Percentiles rank a stretch among this genome's conserved stretches.
Conservation (phyloP, 108 stramenopile genomes). For the Cylindrotheca fusiformis region DNA sequence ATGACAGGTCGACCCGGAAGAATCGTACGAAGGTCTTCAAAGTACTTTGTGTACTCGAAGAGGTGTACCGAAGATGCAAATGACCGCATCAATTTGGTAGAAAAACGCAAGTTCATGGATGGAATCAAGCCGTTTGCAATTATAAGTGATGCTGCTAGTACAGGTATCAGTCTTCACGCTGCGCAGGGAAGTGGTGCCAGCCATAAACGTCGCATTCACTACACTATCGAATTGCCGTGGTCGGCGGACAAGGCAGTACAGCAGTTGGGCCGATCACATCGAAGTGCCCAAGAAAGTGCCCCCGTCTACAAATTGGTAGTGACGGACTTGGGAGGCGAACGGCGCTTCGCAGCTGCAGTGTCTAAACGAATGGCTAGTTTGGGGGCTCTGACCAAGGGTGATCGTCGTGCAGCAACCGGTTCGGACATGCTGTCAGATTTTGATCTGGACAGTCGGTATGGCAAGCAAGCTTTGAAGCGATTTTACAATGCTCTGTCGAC, state of each 20-base stretch:
- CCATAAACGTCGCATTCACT: constrained; percentile 66
- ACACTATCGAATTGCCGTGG: constrained; percentile 89
- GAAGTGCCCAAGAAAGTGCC: constrained; percentile 59
- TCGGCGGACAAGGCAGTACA: constrained; percentile 87
- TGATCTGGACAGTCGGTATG: constrained; percentile 50
- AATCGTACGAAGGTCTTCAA: constrained; percentile 34
- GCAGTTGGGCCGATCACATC: constrained; percentile 84
- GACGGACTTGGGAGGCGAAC: constrained; percentile 74
- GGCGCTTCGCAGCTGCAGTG: constrained; percentile 77
- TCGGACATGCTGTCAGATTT: constrained; percentile 38
- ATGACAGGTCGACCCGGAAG: constrained; percentile 80
- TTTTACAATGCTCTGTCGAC: constrained; percentile 20
- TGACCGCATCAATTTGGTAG: constrained; percentile 67
- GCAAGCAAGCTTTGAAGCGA: constrained; percentile 35
- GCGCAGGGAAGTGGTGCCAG: constrained; percentile 26
- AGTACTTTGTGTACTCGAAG: constrained; percentile 40
- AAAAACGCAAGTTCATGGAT: constrained; percentile 64
- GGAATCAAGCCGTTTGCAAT: constrained; percentile 78
- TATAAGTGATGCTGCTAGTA: constrained; percentile 83
- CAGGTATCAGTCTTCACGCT: constrained; percentile 70
- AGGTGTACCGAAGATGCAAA: constrained; percentile 35
- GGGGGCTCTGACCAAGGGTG: constrained; percentile 84
- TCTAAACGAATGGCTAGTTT: constrained; percentile 71
- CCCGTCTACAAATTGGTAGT: constrained; percentile 70
- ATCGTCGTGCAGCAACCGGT: constrained; percentile 62